A percentile compares a stretch with the other conserved stretches of the same genome.
Conservation (phyloP, 345 rosid species). For the Eutrema heterophyllum region DNA sequence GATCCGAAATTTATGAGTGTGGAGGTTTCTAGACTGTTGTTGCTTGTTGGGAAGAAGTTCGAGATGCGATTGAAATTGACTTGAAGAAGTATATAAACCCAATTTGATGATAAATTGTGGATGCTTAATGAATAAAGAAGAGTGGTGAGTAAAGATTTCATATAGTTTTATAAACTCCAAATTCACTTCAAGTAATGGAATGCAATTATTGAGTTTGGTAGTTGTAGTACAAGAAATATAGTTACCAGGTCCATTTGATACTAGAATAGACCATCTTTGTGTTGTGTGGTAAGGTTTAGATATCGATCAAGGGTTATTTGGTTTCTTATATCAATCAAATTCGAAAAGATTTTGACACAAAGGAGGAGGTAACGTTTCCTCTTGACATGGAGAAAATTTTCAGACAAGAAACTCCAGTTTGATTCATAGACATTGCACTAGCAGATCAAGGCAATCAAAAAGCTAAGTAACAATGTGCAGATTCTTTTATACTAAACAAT, state of each 20-base stretch:
- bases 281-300: too few species aligned
- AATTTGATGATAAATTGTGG: background rate
- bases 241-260: background rate
- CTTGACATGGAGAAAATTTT: too few species aligned
- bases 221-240: background rate
- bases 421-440: background rate
- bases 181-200: background rate
- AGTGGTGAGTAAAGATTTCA: background rate
- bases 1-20: conserved; percentile 25
- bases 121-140: conserved; percentile 7
- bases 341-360: too few species aligned
- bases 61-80: conserved; percentile 32
- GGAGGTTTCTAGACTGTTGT: conserved; percentile 30
- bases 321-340: too few species aligned
- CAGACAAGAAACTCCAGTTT: background rate
- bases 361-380: too few species aligned
- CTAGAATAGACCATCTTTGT: too few species aligned
- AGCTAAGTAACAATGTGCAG: background rate
- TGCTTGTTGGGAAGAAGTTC: conserved; percentile 42
- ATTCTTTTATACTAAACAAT: conserved; percentile 14
- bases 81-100: background rate
- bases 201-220: background rate
- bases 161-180: background rate
- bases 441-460: background rate
- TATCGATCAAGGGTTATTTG: too few species aligned